Percentiles rank a stretch among this genome's conserved stretches.
Evolutionary conservation across 169 alveolate genomes (phyloP).

Genomic region (Cyclospora cayetanensis): DNA sequence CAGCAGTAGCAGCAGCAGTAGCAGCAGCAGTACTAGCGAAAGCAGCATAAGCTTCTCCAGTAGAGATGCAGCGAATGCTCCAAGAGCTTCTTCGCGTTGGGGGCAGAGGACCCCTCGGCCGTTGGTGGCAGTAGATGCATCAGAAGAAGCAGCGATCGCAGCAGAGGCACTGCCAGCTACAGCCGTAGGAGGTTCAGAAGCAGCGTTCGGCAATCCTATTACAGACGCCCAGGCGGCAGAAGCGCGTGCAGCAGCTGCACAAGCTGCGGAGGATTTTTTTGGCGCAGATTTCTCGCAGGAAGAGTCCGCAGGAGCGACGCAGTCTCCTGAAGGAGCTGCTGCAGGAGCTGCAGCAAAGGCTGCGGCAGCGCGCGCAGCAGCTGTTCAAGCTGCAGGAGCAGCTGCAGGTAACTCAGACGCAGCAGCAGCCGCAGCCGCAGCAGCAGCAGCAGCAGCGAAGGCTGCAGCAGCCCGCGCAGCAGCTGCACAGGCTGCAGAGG

Average conservation of each 20-base stretch:
- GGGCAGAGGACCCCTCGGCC: too few relatives aligned
- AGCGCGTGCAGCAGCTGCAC: neutral
- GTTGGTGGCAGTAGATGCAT: too few relatives aligned
- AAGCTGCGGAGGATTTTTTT: neutral
- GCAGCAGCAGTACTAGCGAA: neutral
- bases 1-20: neutral
- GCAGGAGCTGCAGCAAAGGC: neutral
- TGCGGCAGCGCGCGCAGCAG: neutral
- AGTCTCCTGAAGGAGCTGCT: neutral
- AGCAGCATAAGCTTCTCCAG: too few relatives aligned
- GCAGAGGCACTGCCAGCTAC: neutral
- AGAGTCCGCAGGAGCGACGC: neutral
- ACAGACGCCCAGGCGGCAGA: neutral
- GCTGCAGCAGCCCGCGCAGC: neutral
- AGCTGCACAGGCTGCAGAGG: neutral
- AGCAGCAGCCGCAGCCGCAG: neutral
- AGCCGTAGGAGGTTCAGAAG: neutral
- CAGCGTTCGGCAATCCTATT: too few relatives aligned
- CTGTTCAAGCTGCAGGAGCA: neutral
- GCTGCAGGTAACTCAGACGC: neutral
- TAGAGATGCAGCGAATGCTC: too few relatives aligned
- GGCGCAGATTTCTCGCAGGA: neutral
- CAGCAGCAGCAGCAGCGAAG: neutral
- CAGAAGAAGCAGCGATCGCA: neutral
- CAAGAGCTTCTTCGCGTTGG: too few relatives aligned